Percentiles rank a stretch among this genome's conserved stretches.
phyloP scores from a whole-genome alignment of 331 rosid genomes.

The Cydonia oblonga region DNA sequence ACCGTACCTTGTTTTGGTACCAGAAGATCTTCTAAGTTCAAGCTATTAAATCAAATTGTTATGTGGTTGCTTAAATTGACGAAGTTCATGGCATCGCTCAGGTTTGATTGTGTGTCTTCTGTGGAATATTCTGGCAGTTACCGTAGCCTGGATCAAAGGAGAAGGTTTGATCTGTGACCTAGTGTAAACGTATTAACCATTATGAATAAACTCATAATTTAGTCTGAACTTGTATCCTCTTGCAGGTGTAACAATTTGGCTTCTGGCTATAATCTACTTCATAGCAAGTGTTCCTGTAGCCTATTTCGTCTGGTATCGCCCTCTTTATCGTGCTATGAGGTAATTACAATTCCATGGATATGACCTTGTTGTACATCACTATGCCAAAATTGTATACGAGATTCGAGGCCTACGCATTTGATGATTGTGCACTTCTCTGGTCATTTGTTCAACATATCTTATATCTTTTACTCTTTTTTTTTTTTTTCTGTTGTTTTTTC shows the following conservation, averaged over 20 bases:
- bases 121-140: conserved; percentile 54
- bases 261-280: conserved; percentile 32
- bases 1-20: not conserved
- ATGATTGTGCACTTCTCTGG: not conserved
- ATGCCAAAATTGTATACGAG: conserved; percentile 5
- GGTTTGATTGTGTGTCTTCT: conserved; percentile 50
- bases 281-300: conserved; percentile 28
- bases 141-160: conserved; percentile 42
- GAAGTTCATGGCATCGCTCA: conserved; percentile 22
- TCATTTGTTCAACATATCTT: not conserved
- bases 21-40: not conserved
- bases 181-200: not conserved
- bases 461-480: not conserved
- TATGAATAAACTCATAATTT: not conserved
- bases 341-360: conserved; percentile 27
- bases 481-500: not conserved
- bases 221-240: not conserved
- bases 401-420: conserved; percentile 3
- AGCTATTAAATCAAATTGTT: not conserved
- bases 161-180: conserved; percentile 22
- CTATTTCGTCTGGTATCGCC: conserved; percentile 41
- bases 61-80: conserved; percentile 1
- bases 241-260: conserved; percentile 29
- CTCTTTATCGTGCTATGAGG: conserved; percentile 77
- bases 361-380: not conserved